Percentiles rank a stretch among this genome's conserved stretches.
Conservation (phyloP, 73 alveolate species). For the Paramecium sexaurelia region DNA sequence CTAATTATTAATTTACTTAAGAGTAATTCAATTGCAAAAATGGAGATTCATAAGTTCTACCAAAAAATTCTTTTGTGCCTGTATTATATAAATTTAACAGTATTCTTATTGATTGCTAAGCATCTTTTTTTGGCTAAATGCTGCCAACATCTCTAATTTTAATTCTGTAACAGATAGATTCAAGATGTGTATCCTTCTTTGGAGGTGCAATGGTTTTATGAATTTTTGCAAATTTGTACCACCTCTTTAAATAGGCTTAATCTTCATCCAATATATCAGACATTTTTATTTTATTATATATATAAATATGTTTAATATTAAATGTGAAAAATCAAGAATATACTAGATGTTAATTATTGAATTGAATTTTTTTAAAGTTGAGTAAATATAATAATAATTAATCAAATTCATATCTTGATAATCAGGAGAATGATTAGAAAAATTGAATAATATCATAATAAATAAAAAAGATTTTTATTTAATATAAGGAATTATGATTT, state of each 20-base stretch:
- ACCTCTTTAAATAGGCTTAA: neutral
- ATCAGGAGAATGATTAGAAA: neutral
- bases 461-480: neutral
- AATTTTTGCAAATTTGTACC: constrained; percentile 20
- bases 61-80: constrained; percentile 8
- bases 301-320: neutral
- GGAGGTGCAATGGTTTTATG: constrained; percentile 16
- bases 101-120: neutral
- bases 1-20: neutral
- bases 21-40: neutral
- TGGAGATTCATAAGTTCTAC: constrained; percentile 52
- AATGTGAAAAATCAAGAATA: too few relatives aligned
- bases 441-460: too few relatives aligned
- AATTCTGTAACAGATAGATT: neutral
- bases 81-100: constrained; percentile 17
- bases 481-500: neutral
- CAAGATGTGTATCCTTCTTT: neutral
- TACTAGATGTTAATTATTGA: neutral
- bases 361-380: neutral
- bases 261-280: neutral
- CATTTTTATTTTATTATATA: neutral
- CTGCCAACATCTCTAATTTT: neutral
- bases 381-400: neutral
- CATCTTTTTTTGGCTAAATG: neutral
- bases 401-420: neutral